phyloP scores from a whole-genome alignment of 2,329 filamentous ascomycete species.

The Fusarium sp. region DNA sequence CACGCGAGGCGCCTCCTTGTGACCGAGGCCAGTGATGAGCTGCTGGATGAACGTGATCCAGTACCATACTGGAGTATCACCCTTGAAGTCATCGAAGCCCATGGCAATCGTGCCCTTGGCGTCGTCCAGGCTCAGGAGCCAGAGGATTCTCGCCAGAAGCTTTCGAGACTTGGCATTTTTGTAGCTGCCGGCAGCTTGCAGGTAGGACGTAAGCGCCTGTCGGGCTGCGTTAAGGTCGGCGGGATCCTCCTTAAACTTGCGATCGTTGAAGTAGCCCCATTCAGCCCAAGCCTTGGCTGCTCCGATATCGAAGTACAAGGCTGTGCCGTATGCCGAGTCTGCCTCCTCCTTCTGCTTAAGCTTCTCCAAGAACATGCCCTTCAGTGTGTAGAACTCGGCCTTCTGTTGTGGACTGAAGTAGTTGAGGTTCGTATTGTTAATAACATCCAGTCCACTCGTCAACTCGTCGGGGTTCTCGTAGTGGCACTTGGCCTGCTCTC shows the following conservation, averaged over 20 bases:
- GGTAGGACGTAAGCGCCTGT: conserved; percentile 93
- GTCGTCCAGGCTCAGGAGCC: conserved; percentile 95
- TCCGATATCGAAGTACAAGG: conserved; percentile 94
- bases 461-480: conserved; percentile 96
- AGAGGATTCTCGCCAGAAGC: conserved; percentile 90
- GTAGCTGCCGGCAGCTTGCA: conserved; percentile 95
- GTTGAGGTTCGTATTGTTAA: conserved; percentile 99
- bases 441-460: conserved; percentile 93
- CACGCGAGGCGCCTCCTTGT: conserved; percentile 90
- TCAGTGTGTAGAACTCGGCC: conserved; percentile 98
- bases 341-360: conserved; percentile 91
- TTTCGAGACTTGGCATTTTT: conserved; percentile 98
- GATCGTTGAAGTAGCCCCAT: conserved; percentile 98
- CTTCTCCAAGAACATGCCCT: conserved; percentile 99
- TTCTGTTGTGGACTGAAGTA: conserved; percentile 98
- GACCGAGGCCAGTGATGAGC: conserved; percentile 87
- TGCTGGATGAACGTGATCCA: conserved; percentile 99
- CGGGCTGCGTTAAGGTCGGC: conserved; percentile 84
- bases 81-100: conserved; percentile 96
- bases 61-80: conserved; percentile 98
- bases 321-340: conserved; percentile 93
- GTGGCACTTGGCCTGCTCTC: conserved; percentile 99
- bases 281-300: conserved; percentile 98
- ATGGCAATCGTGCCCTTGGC: conserved; percentile 83
- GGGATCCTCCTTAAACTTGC: conserved; percentile 93